These are phyloP conservation scores for Pinus taeda DNA, from an alignment of 75 land plant species.

Conservation along the genomic window DNA sequence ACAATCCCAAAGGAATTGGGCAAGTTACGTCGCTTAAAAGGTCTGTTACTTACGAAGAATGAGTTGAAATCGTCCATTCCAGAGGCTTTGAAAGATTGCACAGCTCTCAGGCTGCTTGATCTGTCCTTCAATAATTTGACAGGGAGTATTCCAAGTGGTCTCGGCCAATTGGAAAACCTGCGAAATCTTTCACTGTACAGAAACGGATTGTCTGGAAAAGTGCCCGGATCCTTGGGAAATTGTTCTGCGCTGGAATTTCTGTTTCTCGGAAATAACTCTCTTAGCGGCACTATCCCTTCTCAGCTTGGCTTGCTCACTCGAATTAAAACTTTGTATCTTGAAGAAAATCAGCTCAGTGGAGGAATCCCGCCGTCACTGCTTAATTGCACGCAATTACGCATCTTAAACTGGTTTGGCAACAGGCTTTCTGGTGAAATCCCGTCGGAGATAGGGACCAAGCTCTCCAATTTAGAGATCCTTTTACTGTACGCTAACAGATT, in stretches of 20 bases:
- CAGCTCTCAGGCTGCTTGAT: slow-evolving; percentile 6
- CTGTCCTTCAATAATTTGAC: slow-evolving; percentile 12
- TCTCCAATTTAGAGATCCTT: not conserved
- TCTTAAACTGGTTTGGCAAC: slow-evolving; percentile 24
- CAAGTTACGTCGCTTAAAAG: slow-evolving; percentile 36
- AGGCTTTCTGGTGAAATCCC: slow-evolving; percentile 30
- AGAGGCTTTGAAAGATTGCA: slow-evolving; percentile 40
- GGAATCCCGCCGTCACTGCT: slow-evolving; percentile 18
- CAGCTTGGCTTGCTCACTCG: slow-evolving; percentile 18
- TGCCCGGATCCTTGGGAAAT: slow-evolving; percentile 16
- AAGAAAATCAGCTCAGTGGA: slow-evolving; percentile 26
- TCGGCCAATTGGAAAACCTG: slow-evolving; percentile 6
- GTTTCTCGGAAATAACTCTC: slow-evolving; percentile 19
- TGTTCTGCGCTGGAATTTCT: slow-evolving; percentile 3
- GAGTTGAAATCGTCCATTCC: slow-evolving; percentile 58
- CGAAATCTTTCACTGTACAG: slow-evolving; percentile 3
- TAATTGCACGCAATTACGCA: slow-evolving; percentile 6
- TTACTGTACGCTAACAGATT: slow-evolving; percentile 13
- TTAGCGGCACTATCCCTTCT: slow-evolving; percentile 39
- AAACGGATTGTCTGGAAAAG: slow-evolving; percentile 14
- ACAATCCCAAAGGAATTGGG: slow-evolving; percentile 25
- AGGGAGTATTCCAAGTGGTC: slow-evolving; percentile 9
- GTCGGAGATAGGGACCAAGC: slow-evolving; percentile 12
- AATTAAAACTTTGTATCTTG: slow-evolving; percentile 15
- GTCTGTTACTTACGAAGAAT: slow-evolving; percentile 42